Evolutionary conservation across 805 yeast species (phyloP), one percentile per base, ranked within the genome.

Genomic region (Kodamaea laetipori): DNA sequence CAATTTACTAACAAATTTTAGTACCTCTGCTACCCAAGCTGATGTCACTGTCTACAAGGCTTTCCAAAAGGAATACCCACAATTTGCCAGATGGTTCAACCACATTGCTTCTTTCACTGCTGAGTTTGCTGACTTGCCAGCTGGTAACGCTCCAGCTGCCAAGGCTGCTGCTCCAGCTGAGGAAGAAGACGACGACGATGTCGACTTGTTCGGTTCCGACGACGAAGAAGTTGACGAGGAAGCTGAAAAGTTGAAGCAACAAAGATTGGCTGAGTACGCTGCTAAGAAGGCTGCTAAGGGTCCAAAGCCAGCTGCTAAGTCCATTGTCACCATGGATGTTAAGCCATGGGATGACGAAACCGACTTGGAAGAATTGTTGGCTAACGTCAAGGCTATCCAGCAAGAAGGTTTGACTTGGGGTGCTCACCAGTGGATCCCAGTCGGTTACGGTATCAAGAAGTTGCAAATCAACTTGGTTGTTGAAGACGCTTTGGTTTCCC

Each of bases 281-380:
- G 96, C 95, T 65, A 90, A 86, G 84, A 94, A 94, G 85, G 96
- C 96, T 58, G 84, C 92, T 59, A 86, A 86, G 78, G 95, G 95
- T 69, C 89, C 98, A 64, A 90, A 90, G 82, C 90, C 98, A 64
- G 97, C 96, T 74, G 97, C 99, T 67, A 94, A 94, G 81, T 88
- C 97, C 51, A 77, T 90, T 58, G 96, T 94, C 66, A 92, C 99
- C 65, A 67, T 94, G 63, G 99, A 94, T 63, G 95, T 94, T 62
- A 94, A 94, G 84, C 98, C 97, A 77, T 94, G 99, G 99, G 99
- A 94, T 75, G 99, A 94, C 67, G 98, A 94, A 81, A 94, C 99
- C 60, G 84, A 92, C 69, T 80, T 94, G 69, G 95, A 94, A 52
- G 84, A 84, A 73, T 68, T 94, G 76, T 73, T 88, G 59, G 90